Percentiles rank a stretch among this genome's conserved stretches.
These are phyloP conservation scores for Globisporangium solare DNA, from an alignment of 352 stramenopile species.

Conservation along the genomic window DNA sequence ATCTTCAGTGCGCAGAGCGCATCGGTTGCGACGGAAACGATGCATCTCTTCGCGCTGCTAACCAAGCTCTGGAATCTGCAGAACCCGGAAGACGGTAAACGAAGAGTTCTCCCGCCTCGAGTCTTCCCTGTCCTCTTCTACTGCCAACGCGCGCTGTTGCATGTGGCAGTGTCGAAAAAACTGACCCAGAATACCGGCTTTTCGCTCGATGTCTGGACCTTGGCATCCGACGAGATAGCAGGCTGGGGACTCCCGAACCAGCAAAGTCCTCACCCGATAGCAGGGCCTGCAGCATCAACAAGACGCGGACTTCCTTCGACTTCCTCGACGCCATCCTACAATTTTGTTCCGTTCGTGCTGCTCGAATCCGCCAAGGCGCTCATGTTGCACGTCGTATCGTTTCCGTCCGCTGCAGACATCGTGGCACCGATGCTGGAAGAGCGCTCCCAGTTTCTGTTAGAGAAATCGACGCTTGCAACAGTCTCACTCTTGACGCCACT, in stretches of 20 bases:
- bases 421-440: slow-evolving; percentile 15
- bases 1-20: not conserved
- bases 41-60: slow-evolving; percentile 28
- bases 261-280: not conserved
- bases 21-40: slow-evolving; percentile 6
- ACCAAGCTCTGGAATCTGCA: slow-evolving; percentile 19
- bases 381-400: slow-evolving; percentile 26
- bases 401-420: slow-evolving; percentile 13
- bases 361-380: slow-evolving; percentile 35
- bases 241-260: slow-evolving; percentile 11
- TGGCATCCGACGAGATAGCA: slow-evolving; percentile 9
- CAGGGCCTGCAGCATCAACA: not conserved
- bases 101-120: slow-evolving; percentile 11
- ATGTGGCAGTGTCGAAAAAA: slow-evolving; percentile 27
- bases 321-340: not conserved
- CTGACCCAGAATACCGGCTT: slow-evolving; percentile 24
- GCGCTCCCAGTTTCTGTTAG: slow-evolving; percentile 16
- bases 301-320: not conserved
- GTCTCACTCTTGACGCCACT: slow-evolving; percentile 27
- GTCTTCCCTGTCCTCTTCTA: slow-evolving; percentile 31
- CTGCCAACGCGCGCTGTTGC: slow-evolving; percentile 32
- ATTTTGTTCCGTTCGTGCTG: slow-evolving; percentile 24
- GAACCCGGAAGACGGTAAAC: not conserved
- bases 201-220: slow-evolving; percentile 21
- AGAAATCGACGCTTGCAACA: slow-evolving; percentile 14